A percentile compares a stretch with the other conserved stretches of the same genome.
These are phyloP conservation scores for Firmiana major DNA, from an alignment of 345 rosid genomes.

Conservation along the genomic window DNA sequence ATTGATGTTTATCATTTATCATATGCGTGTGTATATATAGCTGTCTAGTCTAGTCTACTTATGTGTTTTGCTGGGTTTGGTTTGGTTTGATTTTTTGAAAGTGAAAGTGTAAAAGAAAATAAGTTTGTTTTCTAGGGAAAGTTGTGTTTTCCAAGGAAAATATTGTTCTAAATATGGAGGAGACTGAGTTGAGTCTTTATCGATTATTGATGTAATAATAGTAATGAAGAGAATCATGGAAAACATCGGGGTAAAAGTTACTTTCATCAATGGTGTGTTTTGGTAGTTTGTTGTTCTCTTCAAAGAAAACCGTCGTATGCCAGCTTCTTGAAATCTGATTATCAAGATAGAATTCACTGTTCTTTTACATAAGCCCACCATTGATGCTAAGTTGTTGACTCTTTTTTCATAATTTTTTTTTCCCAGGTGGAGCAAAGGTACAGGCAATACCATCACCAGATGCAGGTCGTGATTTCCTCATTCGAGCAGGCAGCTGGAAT, in stretches of 20 bases:
- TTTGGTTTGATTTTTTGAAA: not conserved
- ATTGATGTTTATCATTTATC: not conserved
- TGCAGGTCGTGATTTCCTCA: conserved; percentile 81
- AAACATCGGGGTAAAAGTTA: conserved; percentile 1
- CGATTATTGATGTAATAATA: conserved; percentile 18
- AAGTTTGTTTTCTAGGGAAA: conserved; percentile 12
- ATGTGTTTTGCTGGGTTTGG: conserved; percentile 9
- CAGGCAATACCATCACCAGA: conserved; percentile 92
- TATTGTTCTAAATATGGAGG: not conserved
- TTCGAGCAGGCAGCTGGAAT: conserved; percentile 88
- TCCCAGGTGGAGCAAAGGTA: conserved; percentile 94
- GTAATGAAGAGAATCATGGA: not conserved
- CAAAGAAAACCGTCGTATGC: not conserved
- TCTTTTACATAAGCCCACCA: too few species aligned
- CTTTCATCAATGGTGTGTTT: not conserved
- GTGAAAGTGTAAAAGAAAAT: conserved; percentile 8
- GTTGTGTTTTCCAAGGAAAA: conserved; percentile 12
- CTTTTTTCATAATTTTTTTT: not conserved
- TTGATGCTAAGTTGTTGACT: too few species aligned
- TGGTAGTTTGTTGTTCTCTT: not conserved
- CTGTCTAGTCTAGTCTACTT: not conserved
- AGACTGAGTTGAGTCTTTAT: conserved; percentile 12
- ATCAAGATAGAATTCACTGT: not conserved
- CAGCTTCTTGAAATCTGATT: not conserved
- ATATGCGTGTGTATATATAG: not conserved